Conservation (phyloP, 164 flowering plant species). For the Tetracentron sinense region DNA sequence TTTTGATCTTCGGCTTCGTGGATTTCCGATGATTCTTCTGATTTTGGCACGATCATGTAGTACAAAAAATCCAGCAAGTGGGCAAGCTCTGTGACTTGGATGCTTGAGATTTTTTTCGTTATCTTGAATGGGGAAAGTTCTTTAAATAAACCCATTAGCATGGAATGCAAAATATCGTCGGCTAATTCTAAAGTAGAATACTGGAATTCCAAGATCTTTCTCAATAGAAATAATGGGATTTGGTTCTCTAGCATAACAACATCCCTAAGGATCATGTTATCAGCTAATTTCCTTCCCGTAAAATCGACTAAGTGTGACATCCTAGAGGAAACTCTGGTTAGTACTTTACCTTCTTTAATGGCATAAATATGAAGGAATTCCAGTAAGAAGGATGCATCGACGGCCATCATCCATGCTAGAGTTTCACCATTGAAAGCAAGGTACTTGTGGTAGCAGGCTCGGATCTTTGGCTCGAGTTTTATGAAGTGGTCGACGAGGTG, state of each 20-base stretch:
- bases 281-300: neutral
- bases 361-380: slow-evolving; percentile 3
- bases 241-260: neutral
- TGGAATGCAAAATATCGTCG: neutral
- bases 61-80: neutral
- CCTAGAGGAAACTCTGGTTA: neutral
- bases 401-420: slow-evolving; percentile 3
- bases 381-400: slow-evolving; percentile 2
- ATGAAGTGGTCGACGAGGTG: neutral
- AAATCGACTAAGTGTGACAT: neutral
- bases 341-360: neutral
- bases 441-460: slow-evolving; percentile 3
- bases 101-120: neutral
- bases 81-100: neutral
- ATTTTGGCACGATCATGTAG: neutral
- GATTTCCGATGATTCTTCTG: neutral
- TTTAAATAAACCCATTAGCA: neutral
- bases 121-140: neutral
- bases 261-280: neutral
- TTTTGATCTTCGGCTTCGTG: neutral
- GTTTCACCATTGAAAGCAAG: slow-evolving; percentile 4
- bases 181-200: neutral
- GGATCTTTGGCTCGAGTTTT: neutral
- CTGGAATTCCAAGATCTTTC: slow-evolving; percentile 1
- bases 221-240: neutral